Evolutionary conservation across 1,139 yeast species (phyloP), one percentile per base, ranked within the genome.

Genomic region (Nadsonia starkeyi-henricii): DNA sequence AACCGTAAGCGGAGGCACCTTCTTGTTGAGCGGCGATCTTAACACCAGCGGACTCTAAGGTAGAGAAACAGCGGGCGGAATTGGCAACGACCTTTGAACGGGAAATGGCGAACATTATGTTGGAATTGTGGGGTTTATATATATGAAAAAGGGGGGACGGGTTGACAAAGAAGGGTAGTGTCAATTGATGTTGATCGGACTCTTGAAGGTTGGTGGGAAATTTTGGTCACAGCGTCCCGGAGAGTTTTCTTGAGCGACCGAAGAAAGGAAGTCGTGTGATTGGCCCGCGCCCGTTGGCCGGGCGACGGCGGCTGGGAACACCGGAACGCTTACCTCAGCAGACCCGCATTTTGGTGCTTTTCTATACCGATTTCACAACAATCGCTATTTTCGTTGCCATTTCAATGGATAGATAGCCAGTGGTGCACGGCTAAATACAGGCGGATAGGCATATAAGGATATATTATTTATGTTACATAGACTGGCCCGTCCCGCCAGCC

Each of bases 1-100:
- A 78, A 52, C 86, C 80, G 12, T 33, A 33, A 53, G 75, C 72
- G 46, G 75, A 69, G 44, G 69, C 62, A 49, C 67, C 68, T 51
- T 74, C 79, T 33, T 33, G 39, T 45, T 64, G 60, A 48, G 78
- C 69, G 43, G 72, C 61, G 52, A 75, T 66, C 59, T 70, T 68
- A 53, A 72, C 60, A 53, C 67, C 66, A 45, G 61, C 55, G 43
- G 60, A 62, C 48, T 62, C 64, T 46, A 58, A 52, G 28, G 65
- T 59, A 39, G 65, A 58, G 50, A 61, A 57, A 46, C 62, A 58
- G 44, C 61, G 61, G 46, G 56, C 52, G 49, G 46, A 41, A 39
- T 3, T 21, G 19, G 46, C 52, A 42, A 42, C 20, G 23, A 41
- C 21, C 47, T 42, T 43, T 45, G 46, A 36, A 44, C 19, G 26